Conservation (phyloP, 345 rosid species). For the Heritiera fomes region DNA sequence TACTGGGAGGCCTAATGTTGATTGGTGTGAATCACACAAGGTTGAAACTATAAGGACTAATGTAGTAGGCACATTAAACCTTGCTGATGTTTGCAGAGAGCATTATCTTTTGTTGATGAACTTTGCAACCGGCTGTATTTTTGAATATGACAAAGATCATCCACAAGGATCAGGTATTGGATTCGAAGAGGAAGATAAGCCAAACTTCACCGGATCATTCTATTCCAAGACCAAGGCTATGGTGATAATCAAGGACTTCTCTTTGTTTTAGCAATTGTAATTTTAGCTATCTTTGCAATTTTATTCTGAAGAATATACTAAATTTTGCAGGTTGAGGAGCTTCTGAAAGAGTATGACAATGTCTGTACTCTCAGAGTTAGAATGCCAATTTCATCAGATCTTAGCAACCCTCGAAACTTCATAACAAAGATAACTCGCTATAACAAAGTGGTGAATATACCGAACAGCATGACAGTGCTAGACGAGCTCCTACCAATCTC, state of each 20-base stretch:
- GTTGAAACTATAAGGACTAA: constrained; percentile 50
- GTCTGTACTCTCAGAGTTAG: constrained; percentile 60
- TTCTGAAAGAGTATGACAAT: constrained; percentile 48
- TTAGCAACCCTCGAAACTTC: constrained; percentile 56
- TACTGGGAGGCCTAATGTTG: constrained; percentile 63
- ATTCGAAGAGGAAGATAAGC: constrained; percentile 58
- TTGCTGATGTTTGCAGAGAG: constrained; percentile 56
- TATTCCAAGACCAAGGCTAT: constrained; percentile 64
- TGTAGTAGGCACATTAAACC: constrained; percentile 51
- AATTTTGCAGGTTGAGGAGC: constrained; percentile 53
- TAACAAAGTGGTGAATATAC: constrained; percentile 59
- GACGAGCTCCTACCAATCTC: constrained; percentile 63
- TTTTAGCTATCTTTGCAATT: neutral
- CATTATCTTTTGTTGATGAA: constrained; percentile 49
- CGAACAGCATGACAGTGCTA: constrained; percentile 63
- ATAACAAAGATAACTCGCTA: constrained; percentile 48
- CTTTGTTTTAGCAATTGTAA: neutral
- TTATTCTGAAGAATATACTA: neutral
- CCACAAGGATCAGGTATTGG: constrained; percentile 54
- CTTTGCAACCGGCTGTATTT: constrained; percentile 62
- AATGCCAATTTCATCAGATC: constrained; percentile 63
- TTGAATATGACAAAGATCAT: constrained; percentile 51
- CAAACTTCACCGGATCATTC: constrained; percentile 53
- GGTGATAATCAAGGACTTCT: constrained; percentile 33
- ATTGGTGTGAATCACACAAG: constrained; percentile 64